These are phyloP conservation scores for Phytophthora lateralis DNA, from an alignment of 352 stramenopile species.

Conservation along the genomic window DNA sequence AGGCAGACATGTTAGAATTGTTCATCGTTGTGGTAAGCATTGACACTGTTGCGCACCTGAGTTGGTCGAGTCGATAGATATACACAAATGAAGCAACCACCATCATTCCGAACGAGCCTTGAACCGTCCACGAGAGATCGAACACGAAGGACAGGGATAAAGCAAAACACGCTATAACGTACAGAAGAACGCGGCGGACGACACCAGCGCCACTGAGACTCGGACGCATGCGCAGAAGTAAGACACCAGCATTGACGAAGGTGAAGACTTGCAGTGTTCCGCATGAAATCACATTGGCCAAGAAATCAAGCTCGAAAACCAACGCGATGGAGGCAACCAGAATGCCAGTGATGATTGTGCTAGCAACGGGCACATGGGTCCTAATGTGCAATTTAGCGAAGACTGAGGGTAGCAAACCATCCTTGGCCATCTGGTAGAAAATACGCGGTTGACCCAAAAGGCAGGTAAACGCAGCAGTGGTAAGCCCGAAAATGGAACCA, in stretches of 20 bases:
- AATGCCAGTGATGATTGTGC: conserved; percentile 90
- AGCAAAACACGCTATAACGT: conserved; percentile 61
- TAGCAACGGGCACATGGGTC: conserved; percentile 72
- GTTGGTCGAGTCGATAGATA: conserved; percentile 65
- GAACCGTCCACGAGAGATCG: conserved; percentile 57
- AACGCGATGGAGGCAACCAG: conserved; percentile 83
- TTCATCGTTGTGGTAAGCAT: neutral
- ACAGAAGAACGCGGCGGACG: conserved; percentile 56
- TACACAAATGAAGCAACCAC: conserved; percentile 50
- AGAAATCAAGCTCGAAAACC: conserved; percentile 90
- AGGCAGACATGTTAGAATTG: neutral
- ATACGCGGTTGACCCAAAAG: conserved; percentile 93
- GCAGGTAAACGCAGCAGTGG: conserved; percentile 90
- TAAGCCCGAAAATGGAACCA: conserved; percentile 93
- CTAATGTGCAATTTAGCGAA: conserved; percentile 66
- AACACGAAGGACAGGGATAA: conserved; percentile 75
- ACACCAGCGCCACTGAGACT: conserved; percentile 47
- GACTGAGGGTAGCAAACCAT: conserved; percentile 71
- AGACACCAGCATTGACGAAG: conserved; percentile 92
- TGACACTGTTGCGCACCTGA: conserved; percentile 38
- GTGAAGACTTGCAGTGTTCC: conserved; percentile 93
- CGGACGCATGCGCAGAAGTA: conserved; percentile 77
- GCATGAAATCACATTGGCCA: conserved; percentile 93
- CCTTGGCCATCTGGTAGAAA: conserved; percentile 92
- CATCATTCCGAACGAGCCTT: conserved; percentile 39